A percentile compares a stretch with the other conserved stretches of the same genome.
Conservation (phyloP, 2,329 filamentous ascomycete species). For the Aspergillus luchuensis region DNA sequence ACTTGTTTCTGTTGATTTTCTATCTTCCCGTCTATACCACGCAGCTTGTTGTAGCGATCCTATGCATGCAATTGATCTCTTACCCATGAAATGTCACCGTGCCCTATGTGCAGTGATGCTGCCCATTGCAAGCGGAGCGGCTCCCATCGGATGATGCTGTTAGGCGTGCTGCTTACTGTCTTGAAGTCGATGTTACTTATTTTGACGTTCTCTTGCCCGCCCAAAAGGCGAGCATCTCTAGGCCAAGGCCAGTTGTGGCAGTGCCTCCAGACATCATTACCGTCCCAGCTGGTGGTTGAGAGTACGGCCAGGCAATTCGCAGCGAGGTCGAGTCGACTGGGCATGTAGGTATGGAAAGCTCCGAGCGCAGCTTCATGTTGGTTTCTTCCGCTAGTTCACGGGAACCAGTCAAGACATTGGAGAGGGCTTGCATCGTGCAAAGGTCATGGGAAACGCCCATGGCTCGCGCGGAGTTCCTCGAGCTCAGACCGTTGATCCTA, state of each 20-base stretch:
- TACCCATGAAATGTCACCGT: neutral
- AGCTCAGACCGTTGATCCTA: neutral
- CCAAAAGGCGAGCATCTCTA: too few relatives aligned
- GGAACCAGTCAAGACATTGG: neutral
- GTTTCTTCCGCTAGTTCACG: neutral
- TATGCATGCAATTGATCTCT: slow-evolving; percentile 8
- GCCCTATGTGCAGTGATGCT: neutral
- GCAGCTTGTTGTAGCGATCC: slow-evolving; percentile 4
- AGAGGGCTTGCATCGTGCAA: neutral
- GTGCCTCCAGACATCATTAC: neutral
- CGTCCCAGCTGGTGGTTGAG: neutral
- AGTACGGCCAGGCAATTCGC: neutral
- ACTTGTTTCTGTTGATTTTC: neutral
- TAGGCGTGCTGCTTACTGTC: neutral
- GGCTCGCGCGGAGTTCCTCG: neutral
- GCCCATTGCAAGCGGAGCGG: neutral
- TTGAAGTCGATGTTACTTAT: neutral
- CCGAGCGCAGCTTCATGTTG: neutral
- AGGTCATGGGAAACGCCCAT: neutral
- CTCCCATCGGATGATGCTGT: neutral
- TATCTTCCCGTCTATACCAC: neutral
- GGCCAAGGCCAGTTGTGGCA: neutral
- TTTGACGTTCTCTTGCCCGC: neutral
- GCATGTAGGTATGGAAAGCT: too few relatives aligned
- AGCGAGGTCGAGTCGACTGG: too few relatives aligned